These are phyloP conservation scores for Starmerella vaccinii DNA, from an alignment of 805 yeast genomes.

Conservation along the genomic window DNA sequence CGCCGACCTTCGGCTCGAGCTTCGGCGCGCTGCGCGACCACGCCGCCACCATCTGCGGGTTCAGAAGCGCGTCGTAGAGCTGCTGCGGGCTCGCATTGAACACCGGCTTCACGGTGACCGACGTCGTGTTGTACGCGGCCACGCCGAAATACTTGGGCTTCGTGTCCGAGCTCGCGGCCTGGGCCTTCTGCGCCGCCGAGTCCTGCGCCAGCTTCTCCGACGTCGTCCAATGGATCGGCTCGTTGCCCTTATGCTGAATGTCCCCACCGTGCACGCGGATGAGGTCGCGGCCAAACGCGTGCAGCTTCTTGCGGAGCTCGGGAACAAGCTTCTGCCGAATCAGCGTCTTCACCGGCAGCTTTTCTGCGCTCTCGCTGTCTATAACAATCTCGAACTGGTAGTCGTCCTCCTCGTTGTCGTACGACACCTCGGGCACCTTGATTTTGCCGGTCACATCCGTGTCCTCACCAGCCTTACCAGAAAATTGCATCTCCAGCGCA, in stretches of 20 bases:
- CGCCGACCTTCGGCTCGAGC: conserved; percentile 49
- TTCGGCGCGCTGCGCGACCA: conserved; percentile 75
- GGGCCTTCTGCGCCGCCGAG: conserved; percentile 15
- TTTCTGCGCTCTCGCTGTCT: conserved; percentile 40
- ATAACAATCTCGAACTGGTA: conserved; percentile 73
- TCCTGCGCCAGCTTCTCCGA: conserved; percentile 7
- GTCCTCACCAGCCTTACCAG: conserved; percentile 36
- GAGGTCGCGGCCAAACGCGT: conserved; percentile 66
- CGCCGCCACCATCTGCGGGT: conserved; percentile 68
- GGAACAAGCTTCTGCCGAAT: conserved; percentile 58
- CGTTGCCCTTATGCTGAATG: conserved; percentile 60
- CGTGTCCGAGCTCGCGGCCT: conserved; percentile 12
- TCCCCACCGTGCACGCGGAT: conserved; percentile 68
- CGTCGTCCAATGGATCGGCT: conserved; percentile 21
- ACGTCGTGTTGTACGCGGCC: conserved; percentile 67
- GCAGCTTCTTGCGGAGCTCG: conserved; percentile 48
- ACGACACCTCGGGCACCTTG: conserved; percentile 83
- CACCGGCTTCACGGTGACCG: conserved; percentile 61
- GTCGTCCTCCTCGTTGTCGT: conserved; percentile 78
- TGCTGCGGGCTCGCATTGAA: conserved; percentile 87
- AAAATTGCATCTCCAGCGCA: conserved; percentile 49
- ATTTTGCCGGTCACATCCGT: conserved; percentile 57
- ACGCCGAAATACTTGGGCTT: conserved; percentile 18
- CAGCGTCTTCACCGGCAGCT: conserved; percentile 39
- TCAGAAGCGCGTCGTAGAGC: conserved; percentile 64